Evolutionary conservation across 441 rosid genomes (phyloP), one percentile per base, ranked within the genome.

Genomic region (Erodium moschatum): DNA sequence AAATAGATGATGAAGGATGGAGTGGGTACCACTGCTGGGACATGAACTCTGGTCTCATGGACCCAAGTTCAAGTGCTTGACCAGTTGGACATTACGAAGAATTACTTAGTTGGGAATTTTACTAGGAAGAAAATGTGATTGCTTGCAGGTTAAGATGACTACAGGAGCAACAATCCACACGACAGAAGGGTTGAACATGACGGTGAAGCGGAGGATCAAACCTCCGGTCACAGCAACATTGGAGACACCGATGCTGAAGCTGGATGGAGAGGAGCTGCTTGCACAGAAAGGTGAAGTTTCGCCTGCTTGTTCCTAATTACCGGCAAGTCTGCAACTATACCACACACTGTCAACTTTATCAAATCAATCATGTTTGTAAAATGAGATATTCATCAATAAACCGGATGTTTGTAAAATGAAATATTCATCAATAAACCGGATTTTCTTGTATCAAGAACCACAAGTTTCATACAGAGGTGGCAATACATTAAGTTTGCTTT

Each of bases 81-180:
- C 31, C 31, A 2, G 31, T 1, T 29, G 31, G 31, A 1, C 31
- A 29, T 29, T 29, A 29, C 31, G 31, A 29, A 29, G 40, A 35
- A 35, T 7, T 8, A 5, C 40, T 35, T 35, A 35, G 40, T 35
- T 35, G 40, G 40, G 9, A 35, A 35, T 7, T 35, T 42, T 11
- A 10, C 63, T 16, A 24, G 64, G 54, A 15, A 29, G 54, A 7
- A 38, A 48, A 40, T 40, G 44, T 6, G 44, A 69, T 46, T 24
- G 35, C 46, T 19, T 77, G 80, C 88, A 94, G 97, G 97, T 94
- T 69, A 76, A 76, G 70, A 89, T 89, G 98, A 94, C 97, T 11
- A 94, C 98, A n/a, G 97, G 98, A 76, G 98, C 98, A 69, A 94
- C 98, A 42, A 94, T 94, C 80, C 98, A 94, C 83, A 94, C 98